phyloP scores from a whole-genome alignment of 305 asterid genomes.

The Caryopteris hybrid region DNA sequence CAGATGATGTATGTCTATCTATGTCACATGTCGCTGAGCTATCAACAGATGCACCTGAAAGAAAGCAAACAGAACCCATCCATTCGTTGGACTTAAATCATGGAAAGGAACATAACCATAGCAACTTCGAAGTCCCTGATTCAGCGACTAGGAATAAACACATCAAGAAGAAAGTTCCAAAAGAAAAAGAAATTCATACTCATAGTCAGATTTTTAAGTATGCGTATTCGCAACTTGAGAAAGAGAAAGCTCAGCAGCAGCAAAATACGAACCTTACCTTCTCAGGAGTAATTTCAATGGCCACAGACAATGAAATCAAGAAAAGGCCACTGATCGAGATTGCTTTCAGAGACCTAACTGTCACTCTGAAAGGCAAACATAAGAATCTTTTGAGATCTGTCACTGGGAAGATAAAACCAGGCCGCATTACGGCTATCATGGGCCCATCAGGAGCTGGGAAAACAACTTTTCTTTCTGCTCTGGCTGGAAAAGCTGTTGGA shows the following conservation, averaged over 20 bases:
- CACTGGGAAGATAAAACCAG: constrained; percentile 79
- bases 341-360: constrained; percentile 67
- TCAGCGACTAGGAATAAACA: constrained; percentile 31
- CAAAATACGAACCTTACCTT: constrained; percentile 68
- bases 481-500: constrained; percentile 92
- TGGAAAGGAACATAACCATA: constrained; percentile 33
- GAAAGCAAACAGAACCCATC: constrained; percentile 27
- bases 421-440: constrained; percentile 87
- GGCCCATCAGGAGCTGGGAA: constrained; percentile 99
- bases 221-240: constrained; percentile 89
- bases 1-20: constrained; percentile 29
- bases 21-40: constrained; percentile 25
- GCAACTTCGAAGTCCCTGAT: constrained; percentile 37
- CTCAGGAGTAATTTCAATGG: constrained; percentile 92
- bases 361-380: constrained; percentile 75
- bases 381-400: constrained; percentile 70
- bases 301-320: constrained; percentile 41
- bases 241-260: constrained; percentile 80
- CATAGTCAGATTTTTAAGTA: constrained; percentile 93
- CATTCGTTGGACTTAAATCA: constrained; percentile 33
- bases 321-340: constrained; percentile 80
- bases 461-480: constrained; percentile 93
- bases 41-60: constrained; percentile 25
- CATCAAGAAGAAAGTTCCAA: constrained; percentile 33
- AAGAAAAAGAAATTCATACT: constrained; percentile 60